Evolutionary conservation across 768 basidiomycete genomes (phyloP).

Genomic region (Gymnopilus junonius): DNA sequence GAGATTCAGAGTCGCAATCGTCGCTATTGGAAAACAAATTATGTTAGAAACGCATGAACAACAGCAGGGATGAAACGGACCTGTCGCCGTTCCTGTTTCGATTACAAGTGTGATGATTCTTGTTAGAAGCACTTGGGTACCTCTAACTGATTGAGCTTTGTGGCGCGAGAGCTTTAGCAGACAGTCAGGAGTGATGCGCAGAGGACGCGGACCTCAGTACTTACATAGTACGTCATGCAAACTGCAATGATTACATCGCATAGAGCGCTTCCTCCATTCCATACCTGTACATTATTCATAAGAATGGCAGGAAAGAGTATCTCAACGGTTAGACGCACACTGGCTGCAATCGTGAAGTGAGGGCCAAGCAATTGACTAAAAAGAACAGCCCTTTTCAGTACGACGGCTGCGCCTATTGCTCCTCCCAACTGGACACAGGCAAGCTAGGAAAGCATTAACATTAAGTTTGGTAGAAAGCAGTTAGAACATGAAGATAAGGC

Average conservation of each 20-base stretch:
- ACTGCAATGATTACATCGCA: slow-evolving; percentile 23
- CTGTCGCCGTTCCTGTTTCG: slow-evolving; percentile 11
- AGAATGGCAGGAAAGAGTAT: too few relatives aligned
- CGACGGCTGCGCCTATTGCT: slow-evolving; percentile 7
- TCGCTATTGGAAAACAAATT: neutral
- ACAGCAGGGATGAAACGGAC: neutral
- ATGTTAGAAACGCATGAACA: neutral
- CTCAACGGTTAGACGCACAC: neutral
- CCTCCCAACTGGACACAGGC: slow-evolving; percentile 9
- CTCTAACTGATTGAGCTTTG: neutral
- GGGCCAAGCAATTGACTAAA: slow-evolving; percentile 5
- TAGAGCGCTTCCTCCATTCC: slow-evolving; percentile 22
- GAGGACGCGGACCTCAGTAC: neutral
- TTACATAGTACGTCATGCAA: slow-evolving; percentile 23
- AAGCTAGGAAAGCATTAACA: neutral
- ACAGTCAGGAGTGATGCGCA: neutral
- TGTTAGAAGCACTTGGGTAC: slow-evolving; percentile 2
- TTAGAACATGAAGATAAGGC: neutral
- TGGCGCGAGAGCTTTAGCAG: slow-evolving; percentile 4
- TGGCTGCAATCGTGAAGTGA: slow-evolving; percentile 5
- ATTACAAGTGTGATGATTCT: slow-evolving; percentile 9
- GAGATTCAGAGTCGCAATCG: neutral
- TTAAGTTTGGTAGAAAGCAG: too few relatives aligned
- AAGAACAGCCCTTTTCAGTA: slow-evolving; percentile 2
- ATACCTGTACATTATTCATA: slow-evolving; percentile 7